Percentiles rank a stretch among this genome's conserved stretches.
Conservation (phyloP, 441 rosid species). For the Croton laevigatus region DNA sequence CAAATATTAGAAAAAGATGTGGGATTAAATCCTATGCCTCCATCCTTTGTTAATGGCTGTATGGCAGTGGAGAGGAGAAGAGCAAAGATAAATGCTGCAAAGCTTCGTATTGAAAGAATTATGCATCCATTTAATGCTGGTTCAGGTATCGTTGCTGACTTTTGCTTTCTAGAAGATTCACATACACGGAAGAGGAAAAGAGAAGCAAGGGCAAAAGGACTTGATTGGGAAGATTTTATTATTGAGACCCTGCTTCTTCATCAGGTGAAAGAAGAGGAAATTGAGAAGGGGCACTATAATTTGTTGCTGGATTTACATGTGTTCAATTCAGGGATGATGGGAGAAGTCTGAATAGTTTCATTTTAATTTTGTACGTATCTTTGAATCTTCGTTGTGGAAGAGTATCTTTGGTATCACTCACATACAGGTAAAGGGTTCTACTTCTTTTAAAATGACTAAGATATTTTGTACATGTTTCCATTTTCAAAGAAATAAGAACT, state of each 20-base stretch:
- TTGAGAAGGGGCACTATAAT: conserved; percentile 79
- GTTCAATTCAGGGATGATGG: conserved; percentile 49
- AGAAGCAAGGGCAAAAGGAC: conserved; percentile 35
- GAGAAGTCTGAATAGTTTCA: not conserved
- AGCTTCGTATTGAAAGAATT: conserved; percentile 50
- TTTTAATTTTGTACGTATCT: not conserved
- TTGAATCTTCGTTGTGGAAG: not conserved
- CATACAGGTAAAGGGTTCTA: not conserved
- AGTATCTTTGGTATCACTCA: not conserved
- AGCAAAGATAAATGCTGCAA: conserved; percentile 67
- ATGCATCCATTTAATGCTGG: conserved; percentile 38
- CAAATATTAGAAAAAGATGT: conserved; percentile 70
- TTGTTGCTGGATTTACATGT: conserved; percentile 65
- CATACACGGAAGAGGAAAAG: conserved; percentile 41
- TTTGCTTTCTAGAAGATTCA: conserved; percentile 13
- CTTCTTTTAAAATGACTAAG: not conserved
- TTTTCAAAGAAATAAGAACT: not conserved
- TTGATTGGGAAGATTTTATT: conserved; percentile 85
- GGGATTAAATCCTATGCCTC: conserved; percentile 67
- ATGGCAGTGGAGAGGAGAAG: conserved; percentile 45
- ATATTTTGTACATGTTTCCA: not conserved
- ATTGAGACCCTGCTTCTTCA: conserved; percentile 78
- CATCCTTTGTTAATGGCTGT: conserved; percentile 58
- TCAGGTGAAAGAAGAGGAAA: conserved; percentile 72
- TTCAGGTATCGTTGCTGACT: conserved; percentile 8